Evolutionary conservation across 768 basidiomycete species (phyloP).

Genomic region (Vararia minispora): DNA sequence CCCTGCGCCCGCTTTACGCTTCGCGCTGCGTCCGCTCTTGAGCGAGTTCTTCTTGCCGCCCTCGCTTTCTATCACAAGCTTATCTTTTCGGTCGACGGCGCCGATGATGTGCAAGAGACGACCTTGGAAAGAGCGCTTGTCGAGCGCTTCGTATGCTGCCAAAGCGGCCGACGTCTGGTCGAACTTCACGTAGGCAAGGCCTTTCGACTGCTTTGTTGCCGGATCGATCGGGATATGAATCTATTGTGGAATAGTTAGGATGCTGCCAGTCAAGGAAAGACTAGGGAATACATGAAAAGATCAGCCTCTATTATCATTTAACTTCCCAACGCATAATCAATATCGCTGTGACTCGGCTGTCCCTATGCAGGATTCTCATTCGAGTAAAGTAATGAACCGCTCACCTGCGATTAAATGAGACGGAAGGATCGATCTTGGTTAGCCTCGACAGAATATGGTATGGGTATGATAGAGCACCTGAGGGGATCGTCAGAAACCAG

Average conservation of each 20-base stretch:
- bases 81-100: conserved; percentile 57
- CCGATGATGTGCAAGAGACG: conserved; percentile 84
- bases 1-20: conserved; percentile 56
- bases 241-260: conserved; percentile 20
- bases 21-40: conserved; percentile 46
- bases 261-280: conserved; percentile 1
- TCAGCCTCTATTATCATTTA: conserved; percentile 13
- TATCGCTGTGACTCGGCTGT: conserved; percentile 56
- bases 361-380: conserved; percentile 45
- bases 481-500: conserved; percentile 3
- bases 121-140: conserved; percentile 83
- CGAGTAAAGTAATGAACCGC: conserved; percentile 8
- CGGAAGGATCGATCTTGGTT: conserved; percentile 1
- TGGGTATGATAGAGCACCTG: conserved; percentile 8
- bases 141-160: conserved; percentile 65
- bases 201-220: conserved; percentile 37
- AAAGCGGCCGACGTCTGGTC: conserved; percentile 36
- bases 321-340: conserved; percentile 28
- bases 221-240: conserved; percentile 47
- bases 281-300: not conserved
- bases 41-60: conserved; percentile 37
- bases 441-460: not conserved
- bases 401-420: conserved; percentile 26
- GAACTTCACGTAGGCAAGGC: conserved; percentile 53
- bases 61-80: conserved; percentile 30